phyloP scores from a whole-genome alignment of 2,329 filamentous ascomycete genomes.

The Tolypocladium guangdongense region DNA sequence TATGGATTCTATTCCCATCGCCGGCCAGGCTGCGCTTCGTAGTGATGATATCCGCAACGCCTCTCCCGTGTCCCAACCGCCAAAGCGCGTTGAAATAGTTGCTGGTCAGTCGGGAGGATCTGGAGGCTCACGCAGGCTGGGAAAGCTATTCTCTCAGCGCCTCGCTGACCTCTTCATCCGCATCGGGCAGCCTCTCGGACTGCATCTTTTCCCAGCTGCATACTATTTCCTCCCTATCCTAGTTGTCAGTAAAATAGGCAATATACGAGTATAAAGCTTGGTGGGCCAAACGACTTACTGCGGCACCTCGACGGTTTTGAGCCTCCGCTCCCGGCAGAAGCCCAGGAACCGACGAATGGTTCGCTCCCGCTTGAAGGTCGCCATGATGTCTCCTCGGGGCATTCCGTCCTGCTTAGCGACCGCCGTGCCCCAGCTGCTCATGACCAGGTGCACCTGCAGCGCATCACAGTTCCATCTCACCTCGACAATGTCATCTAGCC shows the following conservation, averaged over 20 bases:
- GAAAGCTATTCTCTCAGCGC: constrained; percentile 14
- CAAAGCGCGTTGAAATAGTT: not conserved
- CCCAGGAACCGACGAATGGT: constrained; percentile 41
- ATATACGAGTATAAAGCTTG: not conserved
- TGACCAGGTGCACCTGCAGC: constrained; percentile 30
- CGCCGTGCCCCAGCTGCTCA: constrained; percentile 16
- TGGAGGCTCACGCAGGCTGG: constrained; percentile 2
- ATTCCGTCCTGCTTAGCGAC: constrained; percentile 18
- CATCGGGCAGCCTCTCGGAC: constrained; percentile 18
- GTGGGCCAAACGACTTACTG: constrained; percentile 23
- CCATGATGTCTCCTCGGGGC: constrained; percentile 35
- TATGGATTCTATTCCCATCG: not conserved
- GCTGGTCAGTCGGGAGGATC: not conserved
- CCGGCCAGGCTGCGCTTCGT: not conserved
- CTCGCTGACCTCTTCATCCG: constrained; percentile 15
- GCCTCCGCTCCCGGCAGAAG: constrained; percentile 32
- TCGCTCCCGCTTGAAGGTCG: constrained; percentile 38
- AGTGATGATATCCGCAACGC: not conserved
- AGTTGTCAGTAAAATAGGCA: constrained; percentile 7
- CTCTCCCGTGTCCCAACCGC: not conserved
- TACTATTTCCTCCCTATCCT: constrained; percentile 22
- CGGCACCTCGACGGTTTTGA: constrained; percentile 27
- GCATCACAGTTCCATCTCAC: constrained; percentile 32
- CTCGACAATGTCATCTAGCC: constrained; percentile 33
- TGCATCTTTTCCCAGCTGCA: constrained; percentile 23